Evolutionary conservation across 768 basidiomycete genomes (phyloP), one percentile per base, ranked within the genome.

Genomic region (Termitomyces titanicus): DNA sequence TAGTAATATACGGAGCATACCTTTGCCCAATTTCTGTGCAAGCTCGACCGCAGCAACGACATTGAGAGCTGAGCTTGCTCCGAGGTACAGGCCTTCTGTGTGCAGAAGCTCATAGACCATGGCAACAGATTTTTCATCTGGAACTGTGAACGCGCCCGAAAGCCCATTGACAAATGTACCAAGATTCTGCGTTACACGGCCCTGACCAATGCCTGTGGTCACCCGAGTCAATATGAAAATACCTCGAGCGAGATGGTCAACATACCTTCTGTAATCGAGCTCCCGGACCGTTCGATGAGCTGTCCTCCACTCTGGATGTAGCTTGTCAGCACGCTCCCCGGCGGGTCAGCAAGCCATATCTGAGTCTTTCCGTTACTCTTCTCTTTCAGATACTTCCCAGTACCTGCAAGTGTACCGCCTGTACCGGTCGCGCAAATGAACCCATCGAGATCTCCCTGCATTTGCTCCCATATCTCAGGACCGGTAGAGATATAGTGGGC

Each of bases 391-490:
- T 80, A 91, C 63, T 82, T 84, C 10, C 94, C 92, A 2, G 83
- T 83, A 33, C 97, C 97, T 7, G 96, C 95, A 17, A 99, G 75
- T 0, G 96, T 98, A 0, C 97, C 97, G 5, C 96, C 97, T 0
- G 97, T 99, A 0, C 97, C 97, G 0, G 97, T 98, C 20, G 93
- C 73, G 66, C 95, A 98, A 52, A 92, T 81, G 73, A 99, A 99
- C n/a, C 79, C 97, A 64, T 97, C 89, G 1, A 98, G 56, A 13
- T 79, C 74, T 2, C 92, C 93, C 35, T 76, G 62, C 2, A 85
- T 93, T 69, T 98, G 96, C 50, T 83, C 82, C 93, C 93, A 97
- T 50, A 99, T 95, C 72, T 99, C 97, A 0, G 97, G 97, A 0
- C 96, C 97, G 3, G 96, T 99, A 4, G 93, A 84, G 37, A 76